phyloP scores from a whole-genome alignment of 331 rosid species.

The Malus hybrid region DNA sequence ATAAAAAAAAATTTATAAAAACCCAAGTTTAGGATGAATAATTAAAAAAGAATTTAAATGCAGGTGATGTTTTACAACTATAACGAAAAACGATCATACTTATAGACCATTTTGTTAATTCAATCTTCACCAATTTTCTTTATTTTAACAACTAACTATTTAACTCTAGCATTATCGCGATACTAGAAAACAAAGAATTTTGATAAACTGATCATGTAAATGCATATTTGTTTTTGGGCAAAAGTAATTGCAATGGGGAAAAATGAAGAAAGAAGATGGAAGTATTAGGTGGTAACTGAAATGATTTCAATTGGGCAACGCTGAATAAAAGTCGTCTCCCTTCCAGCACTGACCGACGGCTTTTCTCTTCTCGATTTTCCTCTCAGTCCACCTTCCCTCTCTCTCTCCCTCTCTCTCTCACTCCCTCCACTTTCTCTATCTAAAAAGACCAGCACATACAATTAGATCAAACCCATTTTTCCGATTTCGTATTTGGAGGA shows the following conservation, averaged over 20 bases:
- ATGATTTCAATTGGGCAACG: slow-evolving; percentile 4
- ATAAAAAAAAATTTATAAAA: no score
- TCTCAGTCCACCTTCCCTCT: slow-evolving; percentile 44
- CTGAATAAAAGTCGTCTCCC: slow-evolving; percentile 38
- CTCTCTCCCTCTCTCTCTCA: no score
- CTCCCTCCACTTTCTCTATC: background rate
- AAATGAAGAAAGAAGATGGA: background rate
- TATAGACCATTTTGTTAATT: no score
- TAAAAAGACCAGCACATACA: background rate
- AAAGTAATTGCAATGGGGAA: background rate
- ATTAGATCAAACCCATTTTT: slow-evolving; percentile 8
- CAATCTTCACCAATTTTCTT: accelerated
- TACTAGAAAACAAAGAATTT: no score
- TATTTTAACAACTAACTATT: no score
- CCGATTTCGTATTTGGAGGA: slow-evolving; percentile 10
- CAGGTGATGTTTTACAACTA: no score
- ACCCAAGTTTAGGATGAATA: background rate
- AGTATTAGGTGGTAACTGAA: background rate
- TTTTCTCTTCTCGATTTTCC: slow-evolving; percentile 29
- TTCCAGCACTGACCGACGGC: slow-evolving; percentile 37
- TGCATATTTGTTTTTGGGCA: no score
- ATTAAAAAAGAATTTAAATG: background rate
- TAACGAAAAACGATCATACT: no score
- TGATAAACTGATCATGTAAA: no score
- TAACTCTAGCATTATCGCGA: no score